Conservation (phyloP, 371 early-diverging fungal species). For the Rhizopus arrhizus region DNA sequence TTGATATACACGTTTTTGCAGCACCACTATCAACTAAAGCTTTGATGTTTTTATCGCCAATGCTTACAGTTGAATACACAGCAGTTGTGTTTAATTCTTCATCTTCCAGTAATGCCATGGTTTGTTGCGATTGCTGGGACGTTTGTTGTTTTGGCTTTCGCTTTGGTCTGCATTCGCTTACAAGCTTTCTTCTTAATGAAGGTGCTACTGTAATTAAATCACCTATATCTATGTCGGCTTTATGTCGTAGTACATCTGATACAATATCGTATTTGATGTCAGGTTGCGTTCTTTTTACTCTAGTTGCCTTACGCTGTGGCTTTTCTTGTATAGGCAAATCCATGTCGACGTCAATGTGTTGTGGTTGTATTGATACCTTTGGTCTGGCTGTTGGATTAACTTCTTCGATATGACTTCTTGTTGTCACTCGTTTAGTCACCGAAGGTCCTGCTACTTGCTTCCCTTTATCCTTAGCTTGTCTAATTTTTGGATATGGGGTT, state of each 20-base stretch:
- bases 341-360: no score
- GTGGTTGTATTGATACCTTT: no score
- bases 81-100: slow-evolving; percentile 11
- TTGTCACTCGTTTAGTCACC: no score
- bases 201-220: slow-evolving; percentile 3
- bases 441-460: no score
- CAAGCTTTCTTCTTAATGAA: background rate
- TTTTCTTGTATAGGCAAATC: no score
- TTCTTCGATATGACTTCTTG: no score
- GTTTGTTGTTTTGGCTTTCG: background rate
- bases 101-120: slow-evolving; percentile 1
- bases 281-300: no score
- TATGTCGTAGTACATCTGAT: background rate
- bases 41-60: background rate
- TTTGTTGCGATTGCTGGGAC: background rate
- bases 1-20: slow-evolving; percentile 5
- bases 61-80: background rate
- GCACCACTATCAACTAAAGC: slow-evolving; percentile 3
- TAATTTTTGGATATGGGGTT: no score
- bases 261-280: no score
- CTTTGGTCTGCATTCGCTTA: background rate
- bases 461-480: no score
- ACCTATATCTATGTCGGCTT: slow-evolving; percentile 4
- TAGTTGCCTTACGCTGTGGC: no score
- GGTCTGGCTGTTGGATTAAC: no score